Conservation (phyloP, 768 basidiomycete genomes). For the Auricularia auricula-judae region DNA sequence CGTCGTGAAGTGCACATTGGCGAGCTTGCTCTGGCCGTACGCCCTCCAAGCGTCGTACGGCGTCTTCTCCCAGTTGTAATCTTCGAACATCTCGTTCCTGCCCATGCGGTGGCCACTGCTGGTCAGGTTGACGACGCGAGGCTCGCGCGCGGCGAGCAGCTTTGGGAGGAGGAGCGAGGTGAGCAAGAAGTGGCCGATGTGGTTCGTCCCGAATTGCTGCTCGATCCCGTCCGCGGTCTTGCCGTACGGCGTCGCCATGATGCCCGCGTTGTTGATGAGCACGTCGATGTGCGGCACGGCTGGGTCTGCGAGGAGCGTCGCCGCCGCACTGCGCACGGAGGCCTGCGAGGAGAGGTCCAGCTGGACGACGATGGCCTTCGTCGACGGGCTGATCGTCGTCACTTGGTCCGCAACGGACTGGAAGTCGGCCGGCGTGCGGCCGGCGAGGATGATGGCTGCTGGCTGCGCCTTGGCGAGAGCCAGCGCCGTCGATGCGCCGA, state of each 20-base stretch:
- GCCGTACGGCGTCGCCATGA: neutral
- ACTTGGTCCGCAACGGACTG: neutral
- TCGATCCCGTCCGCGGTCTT: neutral
- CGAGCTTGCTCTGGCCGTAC: slow-evolving; percentile 8
- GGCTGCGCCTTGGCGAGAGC: neutral
- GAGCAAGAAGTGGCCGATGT: slow-evolving; percentile 5
- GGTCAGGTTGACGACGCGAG: neutral
- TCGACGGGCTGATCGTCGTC: neutral
- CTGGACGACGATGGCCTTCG: neutral
- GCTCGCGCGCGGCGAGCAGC: neutral
- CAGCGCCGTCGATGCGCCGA: neutral
- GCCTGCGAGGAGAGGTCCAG: neutral
- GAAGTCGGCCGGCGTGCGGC: neutral
- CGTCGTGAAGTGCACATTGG: slow-evolving; percentile 11
- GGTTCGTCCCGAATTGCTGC: slow-evolving; percentile 10
- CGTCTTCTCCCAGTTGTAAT: neutral
- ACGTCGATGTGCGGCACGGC: slow-evolving; percentile 5
- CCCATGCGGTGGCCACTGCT: neutral
- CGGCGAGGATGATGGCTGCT: neutral
- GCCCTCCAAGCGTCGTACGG: neutral
- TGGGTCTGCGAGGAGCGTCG: neutral
- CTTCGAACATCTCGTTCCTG: neutral
- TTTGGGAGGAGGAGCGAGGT: slow-evolving; percentile 4
- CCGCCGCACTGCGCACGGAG: slow-evolving; percentile 5
- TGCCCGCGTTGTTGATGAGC: slow-evolving; percentile 5